Percentiles rank a stretch among this genome's conserved stretches.
Evolutionary conservation across 78 protist genomes (phyloP).

Genomic region (Planoprotostelium fungivorum): DNA sequence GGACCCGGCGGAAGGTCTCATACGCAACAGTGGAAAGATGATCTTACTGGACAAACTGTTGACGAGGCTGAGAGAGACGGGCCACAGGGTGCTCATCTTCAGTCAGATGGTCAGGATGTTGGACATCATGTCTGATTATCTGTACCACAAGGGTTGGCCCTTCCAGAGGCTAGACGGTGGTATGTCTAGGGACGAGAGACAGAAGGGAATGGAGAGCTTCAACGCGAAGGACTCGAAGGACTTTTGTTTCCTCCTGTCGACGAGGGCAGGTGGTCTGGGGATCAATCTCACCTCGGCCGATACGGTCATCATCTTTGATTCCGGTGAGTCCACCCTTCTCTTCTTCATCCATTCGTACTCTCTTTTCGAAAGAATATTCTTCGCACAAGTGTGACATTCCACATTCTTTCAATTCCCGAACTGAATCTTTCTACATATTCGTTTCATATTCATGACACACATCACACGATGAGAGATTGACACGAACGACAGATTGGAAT

Average conservation of each 20-base stretch:
- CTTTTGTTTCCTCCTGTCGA: constrained; percentile 89
- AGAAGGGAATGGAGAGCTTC: constrained; percentile 90
- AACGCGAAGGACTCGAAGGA: constrained; percentile 66
- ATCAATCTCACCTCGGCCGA: constrained; percentile 88
- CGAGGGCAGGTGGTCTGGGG: constrained; percentile 93
- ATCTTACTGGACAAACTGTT: constrained; percentile 86
- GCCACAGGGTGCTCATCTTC: constrained; percentile 91
- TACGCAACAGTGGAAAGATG: constrained; percentile 73
- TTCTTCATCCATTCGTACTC: no score
- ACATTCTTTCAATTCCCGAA: no score
- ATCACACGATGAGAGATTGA: neutral
- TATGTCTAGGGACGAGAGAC: constrained; percentile 59
- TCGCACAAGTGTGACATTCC: no score
- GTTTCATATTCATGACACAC: no score
- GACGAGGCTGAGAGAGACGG: constrained; percentile 61
- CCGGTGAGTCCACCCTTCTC: constrained; percentile 24
- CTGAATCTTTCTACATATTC: no score
- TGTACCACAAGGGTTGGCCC: constrained; percentile 61
- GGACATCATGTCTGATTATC: constrained; percentile 83
- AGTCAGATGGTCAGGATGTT: constrained; percentile 89
- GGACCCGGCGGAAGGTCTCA: constrained; percentile 37
- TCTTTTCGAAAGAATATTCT: no score
- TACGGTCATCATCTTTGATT: constrained; percentile 85
- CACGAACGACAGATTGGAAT: constrained; percentile 61
- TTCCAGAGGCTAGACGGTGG: constrained; percentile 91